Conservation (phyloP, 371 early-diverging fungal genomes). For the Syncephalis plumigaleata region DNA sequence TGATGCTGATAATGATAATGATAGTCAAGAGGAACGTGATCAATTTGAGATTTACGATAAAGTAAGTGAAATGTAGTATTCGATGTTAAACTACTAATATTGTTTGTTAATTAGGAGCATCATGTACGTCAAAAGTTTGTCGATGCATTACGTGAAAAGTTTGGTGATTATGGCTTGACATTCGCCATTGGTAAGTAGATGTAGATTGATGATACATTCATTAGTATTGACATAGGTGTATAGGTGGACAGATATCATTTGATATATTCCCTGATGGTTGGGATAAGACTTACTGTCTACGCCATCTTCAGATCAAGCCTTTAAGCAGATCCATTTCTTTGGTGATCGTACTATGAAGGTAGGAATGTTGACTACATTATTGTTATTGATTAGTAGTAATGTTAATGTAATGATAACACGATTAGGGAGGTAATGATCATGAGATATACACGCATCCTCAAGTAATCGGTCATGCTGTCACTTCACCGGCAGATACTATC, state of each 20-base stretch:
- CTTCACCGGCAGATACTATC: constrained; percentile 82
- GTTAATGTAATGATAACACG: background rate
- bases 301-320: constrained; percentile 80
- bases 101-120: constrained; percentile 20
- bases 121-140: constrained; percentile 80
- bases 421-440: constrained; percentile 97
- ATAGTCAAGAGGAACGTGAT: constrained; percentile 74
- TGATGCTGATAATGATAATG: too few relatives aligned
- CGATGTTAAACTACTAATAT: background rate
- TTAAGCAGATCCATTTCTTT: constrained; percentile 95
- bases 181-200: constrained; percentile 78
- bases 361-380: background rate
- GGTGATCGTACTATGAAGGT: constrained; percentile 95
- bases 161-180: constrained; percentile 76
- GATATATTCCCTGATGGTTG: constrained; percentile 99
- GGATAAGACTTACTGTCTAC: constrained; percentile 99
- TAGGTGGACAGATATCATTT: constrained; percentile 96
- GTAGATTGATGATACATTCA: background rate
- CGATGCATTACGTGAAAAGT: constrained; percentile 62
- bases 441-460: constrained; percentile 86
- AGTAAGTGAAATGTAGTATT: constrained; percentile 9
- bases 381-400: background rate
- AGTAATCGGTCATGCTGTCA: constrained; percentile 84
- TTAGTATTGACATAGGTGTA: background rate
- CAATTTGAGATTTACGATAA: constrained; percentile 92